Evolutionary conservation across 2,329 filamentous ascomycete species (phyloP).

Genomic region (Fusarium solani-melongenae): DNA sequence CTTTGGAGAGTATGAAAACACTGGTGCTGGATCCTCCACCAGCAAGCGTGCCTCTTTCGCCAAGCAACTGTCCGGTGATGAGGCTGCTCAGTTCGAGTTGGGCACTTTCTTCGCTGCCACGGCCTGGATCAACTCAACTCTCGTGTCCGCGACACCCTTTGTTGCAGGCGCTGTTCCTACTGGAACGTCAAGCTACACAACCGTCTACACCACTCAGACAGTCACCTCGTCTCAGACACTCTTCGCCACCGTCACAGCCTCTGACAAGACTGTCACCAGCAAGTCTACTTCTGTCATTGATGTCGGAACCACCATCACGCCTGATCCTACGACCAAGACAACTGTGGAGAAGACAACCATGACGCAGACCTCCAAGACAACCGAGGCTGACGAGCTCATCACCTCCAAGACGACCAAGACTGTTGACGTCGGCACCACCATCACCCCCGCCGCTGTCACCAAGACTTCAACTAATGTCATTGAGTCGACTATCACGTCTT

Average conservation of each 20-base stretch:
- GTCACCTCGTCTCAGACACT: conserved; percentile 31
- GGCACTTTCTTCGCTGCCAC: conserved; percentile 33
- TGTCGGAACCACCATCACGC: conserved; percentile 36
- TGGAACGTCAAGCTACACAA: conserved; percentile 18
- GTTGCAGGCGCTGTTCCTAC: conserved; percentile 18
- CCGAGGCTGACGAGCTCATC: conserved; percentile 33
- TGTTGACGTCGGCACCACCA: conserved; percentile 46
- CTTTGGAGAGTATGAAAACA: conserved; percentile 36
- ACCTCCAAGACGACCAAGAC: conserved; percentile 44
- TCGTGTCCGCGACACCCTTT: conserved; percentile 35
- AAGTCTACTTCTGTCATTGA: conserved; percentile 29
- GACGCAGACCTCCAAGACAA: conserved; percentile 22
- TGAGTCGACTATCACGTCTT: conserved; percentile 30
- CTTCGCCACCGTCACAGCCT: conserved; percentile 20
- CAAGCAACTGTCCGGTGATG: conserved; percentile 15
- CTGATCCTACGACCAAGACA: conserved; percentile 29
- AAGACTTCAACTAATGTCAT: conserved; percentile 29
- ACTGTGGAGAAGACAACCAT: conserved; percentile 28
- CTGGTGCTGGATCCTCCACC: conserved; percentile 32
- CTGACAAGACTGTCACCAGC: conserved; percentile 19
- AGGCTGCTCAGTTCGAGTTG: conserved; percentile 30
- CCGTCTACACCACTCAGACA: conserved; percentile 34
- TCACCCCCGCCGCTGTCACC: conserved; percentile 45
- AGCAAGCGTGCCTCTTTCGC: conserved; percentile 34
- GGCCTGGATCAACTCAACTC: conserved; percentile 37